These are phyloP conservation scores for Trypanosoma conorhini DNA, from an alignment of 208 protist genomes.

Conservation along the genomic window DNA sequence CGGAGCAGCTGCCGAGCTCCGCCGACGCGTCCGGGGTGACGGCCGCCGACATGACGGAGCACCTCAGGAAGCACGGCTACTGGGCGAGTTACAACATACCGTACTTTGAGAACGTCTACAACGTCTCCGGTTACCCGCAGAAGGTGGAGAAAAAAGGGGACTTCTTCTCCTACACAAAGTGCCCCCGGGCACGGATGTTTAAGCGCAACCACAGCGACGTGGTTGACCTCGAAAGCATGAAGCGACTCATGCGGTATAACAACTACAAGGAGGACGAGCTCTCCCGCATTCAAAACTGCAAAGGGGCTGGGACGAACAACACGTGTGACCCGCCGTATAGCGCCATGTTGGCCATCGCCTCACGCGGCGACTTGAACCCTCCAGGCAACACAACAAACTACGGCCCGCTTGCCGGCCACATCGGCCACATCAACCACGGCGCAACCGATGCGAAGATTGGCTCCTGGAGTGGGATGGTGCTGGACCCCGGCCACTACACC, in stretches of 20 bases:
- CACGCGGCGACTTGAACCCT: conserved; percentile 55
- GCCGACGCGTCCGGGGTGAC: conserved; percentile 23
- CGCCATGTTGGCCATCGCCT: conserved; percentile 40
- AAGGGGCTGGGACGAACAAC: conserved; percentile 19
- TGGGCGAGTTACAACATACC: conserved; percentile 90
- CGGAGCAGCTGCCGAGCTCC: conserved; percentile 81
- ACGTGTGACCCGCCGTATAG: conserved; percentile 37
- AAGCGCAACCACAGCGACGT: conserved; percentile 37
- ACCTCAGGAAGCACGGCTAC: conserved; percentile 39
- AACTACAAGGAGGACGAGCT: conserved; percentile 69
- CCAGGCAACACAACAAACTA: conserved; percentile 30
- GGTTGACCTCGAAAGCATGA: conserved; percentile 38
- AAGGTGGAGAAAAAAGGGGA: conserved; percentile 27
- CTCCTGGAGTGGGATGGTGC: conserved; percentile 31
- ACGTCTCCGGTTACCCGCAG: conserved; percentile 51
- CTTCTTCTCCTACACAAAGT: conserved; percentile 51
- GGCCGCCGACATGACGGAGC: conserved; percentile 56
- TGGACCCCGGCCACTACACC: conserved; percentile 7
- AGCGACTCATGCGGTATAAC: conserved; percentile 68
- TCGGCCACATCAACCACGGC: conserved; percentile 36
- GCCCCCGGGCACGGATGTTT: conserved; percentile 66
- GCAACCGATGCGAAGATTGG: conserved; percentile 45
- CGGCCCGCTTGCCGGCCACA: conserved; percentile 23
- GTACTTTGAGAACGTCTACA: conserved; percentile 66
- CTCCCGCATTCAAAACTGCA: conserved; percentile 49